Base-by-base conservation (phyloP, 306 rosid species). In the Chamaecrista fasciculata region DNA sequence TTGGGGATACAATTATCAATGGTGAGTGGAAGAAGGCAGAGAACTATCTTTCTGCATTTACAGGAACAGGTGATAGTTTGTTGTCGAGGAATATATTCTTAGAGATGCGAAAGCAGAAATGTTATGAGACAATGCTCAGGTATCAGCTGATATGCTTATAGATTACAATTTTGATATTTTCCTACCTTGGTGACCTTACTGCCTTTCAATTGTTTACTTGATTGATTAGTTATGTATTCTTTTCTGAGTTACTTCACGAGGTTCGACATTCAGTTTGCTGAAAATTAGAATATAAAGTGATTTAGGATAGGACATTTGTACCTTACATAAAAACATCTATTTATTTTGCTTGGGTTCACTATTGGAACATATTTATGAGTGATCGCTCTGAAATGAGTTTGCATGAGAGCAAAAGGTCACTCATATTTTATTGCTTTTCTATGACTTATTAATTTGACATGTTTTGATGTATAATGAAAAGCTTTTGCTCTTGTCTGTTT, bases 1-100 rank as follows among this genome's bases (percentile, higher is more conserved):
- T 69, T 28, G 66, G 74, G 48, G 74, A 69, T 16, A n/a, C 3
- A 14, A 26, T 69, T 25, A 18, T 55, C 74, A 26, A 25, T 11
- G 66, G 74, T 40, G 74, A 69, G 18, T 69, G 74, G 74, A 55
- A 69, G 52, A 53, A 53, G 39, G 74, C 74, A n/a, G 66, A 40
- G 21, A 57, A 69, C 8, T 69, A 55, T 26, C 42, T 53, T 53
- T 69, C 65, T 69, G 62, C 74, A 9, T 69, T 69, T 26, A 40
- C 64, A 55, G 40, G 34, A 43, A 47, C 33, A 1, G 52, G 33
- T 53, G 74, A 69, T 37, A 55, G 23, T 53, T 14, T 55, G 16
- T 55, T 23, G 19, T 69, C 53, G 37, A 23, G 50, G 53, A 40
- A 53, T 11, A 37, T 55, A 40, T 53, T 55, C 55, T 42, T n/a